Evolutionary conservation across 305 asterid species (phyloP).

Genomic region (Ilex paraguariensis): DNA sequence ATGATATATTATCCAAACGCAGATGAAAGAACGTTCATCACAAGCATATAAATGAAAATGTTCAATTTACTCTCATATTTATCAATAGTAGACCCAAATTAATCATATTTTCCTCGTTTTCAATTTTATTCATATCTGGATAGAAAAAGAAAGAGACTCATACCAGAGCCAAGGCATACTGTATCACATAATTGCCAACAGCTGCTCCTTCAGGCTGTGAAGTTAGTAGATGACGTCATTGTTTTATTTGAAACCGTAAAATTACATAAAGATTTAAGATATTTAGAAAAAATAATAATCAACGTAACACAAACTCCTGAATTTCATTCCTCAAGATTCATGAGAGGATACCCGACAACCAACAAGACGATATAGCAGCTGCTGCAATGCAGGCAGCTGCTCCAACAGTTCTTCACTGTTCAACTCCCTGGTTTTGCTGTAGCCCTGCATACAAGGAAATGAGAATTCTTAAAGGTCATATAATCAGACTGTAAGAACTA

Average conservation of each 20-base stretch:
- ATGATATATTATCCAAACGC: too few relatives aligned
- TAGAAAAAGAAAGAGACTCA: conserved; percentile 9
- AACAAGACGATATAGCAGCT: conserved; percentile 79
- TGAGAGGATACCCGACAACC: conserved; percentile 82
- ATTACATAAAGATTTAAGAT: not conserved
- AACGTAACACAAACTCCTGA: not conserved
- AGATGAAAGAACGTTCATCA: too few relatives aligned
- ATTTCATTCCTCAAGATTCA: conserved; percentile 7
- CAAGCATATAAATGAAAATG: too few relatives aligned
- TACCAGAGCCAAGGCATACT: conserved; percentile 96
- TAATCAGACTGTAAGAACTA: too few relatives aligned
- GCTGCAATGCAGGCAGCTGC: conserved; percentile 91
- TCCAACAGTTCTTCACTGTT: conserved; percentile 82
- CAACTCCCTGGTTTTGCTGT: conserved; percentile 88
- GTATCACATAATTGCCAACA: conserved; percentile 65
- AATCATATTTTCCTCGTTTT: too few relatives aligned
- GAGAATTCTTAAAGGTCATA: too few relatives aligned
- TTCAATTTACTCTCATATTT: too few relatives aligned
- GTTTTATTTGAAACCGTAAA: too few relatives aligned
- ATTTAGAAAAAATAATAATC: too few relatives aligned
- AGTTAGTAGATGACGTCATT: not conserved
- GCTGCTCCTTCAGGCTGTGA: conserved; percentile 99
- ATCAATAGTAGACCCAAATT: too few relatives aligned
- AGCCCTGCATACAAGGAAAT: conserved; percentile 40
- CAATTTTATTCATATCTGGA: too few relatives aligned